phyloP scores from a whole-genome alignment of 208 protist species.

The Baffinella frigidus region DNA sequence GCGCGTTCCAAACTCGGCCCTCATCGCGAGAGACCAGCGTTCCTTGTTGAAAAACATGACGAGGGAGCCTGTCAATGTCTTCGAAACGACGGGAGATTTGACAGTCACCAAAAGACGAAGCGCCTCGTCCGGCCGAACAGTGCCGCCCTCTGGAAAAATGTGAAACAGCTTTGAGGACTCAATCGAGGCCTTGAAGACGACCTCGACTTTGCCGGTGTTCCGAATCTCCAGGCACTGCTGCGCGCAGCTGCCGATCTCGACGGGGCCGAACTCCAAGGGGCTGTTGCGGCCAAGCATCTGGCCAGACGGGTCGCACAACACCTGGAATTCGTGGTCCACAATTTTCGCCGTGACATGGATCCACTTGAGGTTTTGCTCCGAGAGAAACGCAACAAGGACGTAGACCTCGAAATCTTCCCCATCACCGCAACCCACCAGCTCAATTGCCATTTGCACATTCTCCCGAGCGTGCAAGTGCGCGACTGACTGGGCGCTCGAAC shows the following conservation, averaged over 20 bases:
- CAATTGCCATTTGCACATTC: neutral
- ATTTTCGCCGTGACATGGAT: neutral
- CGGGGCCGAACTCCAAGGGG: neutral
- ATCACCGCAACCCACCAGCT: neutral
- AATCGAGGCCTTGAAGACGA: neutral
- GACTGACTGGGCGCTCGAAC: neutral
- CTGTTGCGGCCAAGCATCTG: neutral
- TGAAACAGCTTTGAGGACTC: too few species aligned
- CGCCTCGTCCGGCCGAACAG: neutral
- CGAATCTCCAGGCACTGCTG: neutral
- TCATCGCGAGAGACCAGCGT: too few species aligned
- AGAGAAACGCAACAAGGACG: neutral
- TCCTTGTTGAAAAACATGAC: too few species aligned
- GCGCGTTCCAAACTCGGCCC: too few species aligned
- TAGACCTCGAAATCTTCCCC: neutral
- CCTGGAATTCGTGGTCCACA: neutral
- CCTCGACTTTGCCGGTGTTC: neutral
- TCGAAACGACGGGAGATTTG: neutral
- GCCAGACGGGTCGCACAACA: neutral
- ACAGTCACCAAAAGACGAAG: neutral
- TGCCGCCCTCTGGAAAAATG: neutral
- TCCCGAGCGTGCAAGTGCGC: neutral
- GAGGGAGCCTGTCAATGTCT: too few species aligned
- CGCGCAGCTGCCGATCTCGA: neutral
- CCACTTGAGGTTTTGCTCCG: neutral